These are phyloP conservation scores for Cercophora scortea DNA, from an alignment of 495 filamentous ascomycete genomes.

Conservation along the genomic window DNA sequence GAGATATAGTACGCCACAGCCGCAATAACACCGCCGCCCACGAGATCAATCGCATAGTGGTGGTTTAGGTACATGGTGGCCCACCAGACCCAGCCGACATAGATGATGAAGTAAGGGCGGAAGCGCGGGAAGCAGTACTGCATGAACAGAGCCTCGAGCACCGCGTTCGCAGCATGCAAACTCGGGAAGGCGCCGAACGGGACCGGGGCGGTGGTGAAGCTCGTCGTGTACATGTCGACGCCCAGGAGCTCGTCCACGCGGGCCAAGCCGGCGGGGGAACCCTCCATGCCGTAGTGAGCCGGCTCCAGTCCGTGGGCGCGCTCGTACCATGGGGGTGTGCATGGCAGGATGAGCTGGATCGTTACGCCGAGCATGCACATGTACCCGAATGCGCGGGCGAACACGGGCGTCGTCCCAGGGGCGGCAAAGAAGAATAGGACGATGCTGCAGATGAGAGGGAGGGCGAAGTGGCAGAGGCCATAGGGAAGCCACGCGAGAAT, in stretches of 20 bases:
- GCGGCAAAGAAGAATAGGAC: constrained; percentile 82
- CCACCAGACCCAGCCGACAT: constrained; percentile 93
- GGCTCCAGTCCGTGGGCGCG: constrained; percentile 76
- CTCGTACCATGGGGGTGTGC: constrained; percentile 94
- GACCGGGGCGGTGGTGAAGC: constrained; percentile 78
- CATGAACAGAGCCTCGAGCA: constrained; percentile 87
- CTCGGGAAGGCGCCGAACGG: constrained; percentile 95
- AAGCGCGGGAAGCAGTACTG: constrained; percentile 78
- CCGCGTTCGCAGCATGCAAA: constrained; percentile 77
- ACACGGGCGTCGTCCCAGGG: constrained; percentile 76
- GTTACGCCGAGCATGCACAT: constrained; percentile 80
- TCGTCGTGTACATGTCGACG: constrained; percentile 84
- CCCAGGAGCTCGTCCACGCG: constrained; percentile 85
- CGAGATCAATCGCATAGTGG: constrained; percentile 90
- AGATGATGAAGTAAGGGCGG: constrained; percentile 66
- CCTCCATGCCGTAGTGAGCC: constrained; percentile 83
- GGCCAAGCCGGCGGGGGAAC: constrained; percentile 78
- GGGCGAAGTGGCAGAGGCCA: constrained; percentile 78
- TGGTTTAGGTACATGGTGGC: constrained; percentile 97
- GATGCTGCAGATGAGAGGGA: constrained; percentile 64
- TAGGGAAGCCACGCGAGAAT: constrained; percentile 92
- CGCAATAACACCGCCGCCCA: constrained; percentile 75
- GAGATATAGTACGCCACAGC: constrained; percentile 73
- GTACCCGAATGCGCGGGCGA: constrained; percentile 80
- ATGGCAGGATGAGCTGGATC: constrained; percentile 84